Evolutionary conservation across 345 rosid genomes (phyloP).

Genomic region (Eucalyptus coolabah): DNA sequence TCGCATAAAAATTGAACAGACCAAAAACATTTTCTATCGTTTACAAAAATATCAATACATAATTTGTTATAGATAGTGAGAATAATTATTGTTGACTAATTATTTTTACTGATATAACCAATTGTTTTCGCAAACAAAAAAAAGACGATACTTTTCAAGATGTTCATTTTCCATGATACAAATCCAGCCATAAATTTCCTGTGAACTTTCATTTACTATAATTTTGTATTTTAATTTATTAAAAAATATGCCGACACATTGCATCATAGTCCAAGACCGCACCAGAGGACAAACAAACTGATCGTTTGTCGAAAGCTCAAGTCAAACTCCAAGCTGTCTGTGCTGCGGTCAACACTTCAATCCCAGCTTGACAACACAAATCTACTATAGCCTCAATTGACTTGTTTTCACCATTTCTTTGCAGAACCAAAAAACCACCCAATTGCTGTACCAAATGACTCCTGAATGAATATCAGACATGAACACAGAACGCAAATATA

Average conservation of each 20-base stretch:
- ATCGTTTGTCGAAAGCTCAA: not conserved
- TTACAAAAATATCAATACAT: rapidly evolving
- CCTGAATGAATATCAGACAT: not conserved
- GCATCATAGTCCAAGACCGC: not conserved
- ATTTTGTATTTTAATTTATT: not conserved
- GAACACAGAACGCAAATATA: not conserved
- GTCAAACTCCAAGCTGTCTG: not conserved
- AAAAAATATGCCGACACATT: not conserved
- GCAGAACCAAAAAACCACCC: not conserved
- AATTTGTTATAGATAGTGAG: rapidly evolving
- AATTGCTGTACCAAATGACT: not conserved
- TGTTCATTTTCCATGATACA: rapidly evolving
- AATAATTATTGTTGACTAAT: no score
- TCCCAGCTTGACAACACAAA: not conserved
- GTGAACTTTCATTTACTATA: not conserved
- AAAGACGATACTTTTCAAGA: no score
- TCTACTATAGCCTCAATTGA: not conserved
- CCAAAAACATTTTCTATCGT: no score
- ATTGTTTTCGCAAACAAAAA: no score
- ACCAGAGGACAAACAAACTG: not conserved
- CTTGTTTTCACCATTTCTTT: not conserved
- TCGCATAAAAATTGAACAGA: no score
- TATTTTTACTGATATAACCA: no score
- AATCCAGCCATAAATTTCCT: not conserved
- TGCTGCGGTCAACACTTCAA: not conserved